Percentiles rank a stretch among this genome's conserved stretches.
These are phyloP conservation scores for Phylloporus sp. DNA, from an alignment of 768 basidiomycete genomes.

Conservation along the genomic window DNA sequence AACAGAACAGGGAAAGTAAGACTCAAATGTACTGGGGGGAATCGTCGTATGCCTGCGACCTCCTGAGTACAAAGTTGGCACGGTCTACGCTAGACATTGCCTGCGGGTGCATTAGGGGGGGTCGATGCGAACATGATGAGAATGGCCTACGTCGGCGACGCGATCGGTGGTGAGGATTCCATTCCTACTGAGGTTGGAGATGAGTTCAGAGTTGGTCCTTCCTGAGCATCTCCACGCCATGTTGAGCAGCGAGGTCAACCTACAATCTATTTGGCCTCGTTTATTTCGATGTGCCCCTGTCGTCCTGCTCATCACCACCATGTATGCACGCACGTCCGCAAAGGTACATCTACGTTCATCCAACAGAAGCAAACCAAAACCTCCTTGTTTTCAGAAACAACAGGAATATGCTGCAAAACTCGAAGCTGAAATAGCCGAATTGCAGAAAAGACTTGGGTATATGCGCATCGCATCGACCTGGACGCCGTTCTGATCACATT, in stretches of 20 bases:
- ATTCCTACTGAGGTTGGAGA: conserved; percentile 55
- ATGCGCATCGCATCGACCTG: background rate
- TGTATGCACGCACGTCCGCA: conserved; percentile 29
- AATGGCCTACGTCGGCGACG: conserved; percentile 47
- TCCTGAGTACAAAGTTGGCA: conserved; percentile 55
- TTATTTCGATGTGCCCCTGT: conserved; percentile 8
- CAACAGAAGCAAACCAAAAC: background rate
- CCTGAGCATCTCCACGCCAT: conserved; percentile 88
- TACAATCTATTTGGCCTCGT: conserved; percentile 9
- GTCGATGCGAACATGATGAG: background rate
- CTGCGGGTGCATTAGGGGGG: conserved; percentile 29
- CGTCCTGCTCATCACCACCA: too few relatives aligned
- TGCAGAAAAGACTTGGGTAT: conserved; percentile 47
- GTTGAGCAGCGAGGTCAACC: background rate
- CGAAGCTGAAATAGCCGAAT: conserved; percentile 42
- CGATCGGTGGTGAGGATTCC: conserved; percentile 53
- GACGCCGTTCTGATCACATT: background rate
- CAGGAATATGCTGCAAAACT: conserved; percentile 44
- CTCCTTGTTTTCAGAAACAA: conserved; percentile 38
- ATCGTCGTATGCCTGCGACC: conserved; percentile 63
- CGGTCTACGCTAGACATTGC: conserved; percentile 71
- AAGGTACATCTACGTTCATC: conserved; percentile 22
- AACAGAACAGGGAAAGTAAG: conserved; percentile 19
- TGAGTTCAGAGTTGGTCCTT: conserved; percentile 62
- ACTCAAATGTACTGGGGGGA: conserved; percentile 59